These are phyloP conservation scores for Podospora conica DNA, from an alignment of 495 filamentous ascomycete genomes.

Conservation along the genomic window DNA sequence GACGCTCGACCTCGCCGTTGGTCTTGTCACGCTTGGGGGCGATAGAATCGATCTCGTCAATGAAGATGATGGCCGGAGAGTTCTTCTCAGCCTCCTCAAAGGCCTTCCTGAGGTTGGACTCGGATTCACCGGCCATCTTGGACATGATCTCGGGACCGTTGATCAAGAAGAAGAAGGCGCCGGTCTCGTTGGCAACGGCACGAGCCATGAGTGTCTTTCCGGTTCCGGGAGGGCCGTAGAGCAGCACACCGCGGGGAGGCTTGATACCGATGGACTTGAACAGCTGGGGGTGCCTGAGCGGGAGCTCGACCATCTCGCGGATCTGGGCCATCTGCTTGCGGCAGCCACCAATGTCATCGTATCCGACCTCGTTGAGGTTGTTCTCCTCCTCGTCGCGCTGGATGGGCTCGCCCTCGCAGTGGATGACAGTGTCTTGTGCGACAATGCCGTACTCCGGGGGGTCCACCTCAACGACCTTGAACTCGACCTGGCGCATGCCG, in stretches of 20 bases:
- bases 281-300: constrained; percentile 90
- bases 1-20: constrained; percentile 96
- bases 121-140: constrained; percentile 98
- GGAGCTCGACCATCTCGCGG: constrained; percentile 94
- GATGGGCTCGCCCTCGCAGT: constrained; percentile 97
- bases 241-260: constrained; percentile 94
- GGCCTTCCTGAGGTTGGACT: constrained; percentile 93
- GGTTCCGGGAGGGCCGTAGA: constrained; percentile 96
- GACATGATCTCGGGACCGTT: constrained; percentile 99
- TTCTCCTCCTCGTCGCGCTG: constrained; percentile 98
- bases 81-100: constrained; percentile 99
- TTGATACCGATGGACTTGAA: constrained; percentile 99
- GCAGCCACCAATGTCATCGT: constrained; percentile 99
- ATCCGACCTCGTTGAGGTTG: constrained; percentile 97
- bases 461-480: constrained; percentile 98
- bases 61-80: constrained; percentile 98
- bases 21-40: constrained; percentile 99
- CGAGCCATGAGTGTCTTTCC: constrained; percentile 99
- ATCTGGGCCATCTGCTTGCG: constrained; percentile 99
- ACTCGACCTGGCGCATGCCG: constrained; percentile 97
- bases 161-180: constrained; percentile 98
- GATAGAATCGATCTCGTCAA: constrained; percentile 98
- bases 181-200: constrained; percentile 97
- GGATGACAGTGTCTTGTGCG: constrained; percentile 95
- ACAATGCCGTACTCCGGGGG: constrained; percentile 98